Base-by-base conservation (phyloP, 2,329 filamentous ascomycete genomes). In the Chaetothyriales sp. region DNA sequence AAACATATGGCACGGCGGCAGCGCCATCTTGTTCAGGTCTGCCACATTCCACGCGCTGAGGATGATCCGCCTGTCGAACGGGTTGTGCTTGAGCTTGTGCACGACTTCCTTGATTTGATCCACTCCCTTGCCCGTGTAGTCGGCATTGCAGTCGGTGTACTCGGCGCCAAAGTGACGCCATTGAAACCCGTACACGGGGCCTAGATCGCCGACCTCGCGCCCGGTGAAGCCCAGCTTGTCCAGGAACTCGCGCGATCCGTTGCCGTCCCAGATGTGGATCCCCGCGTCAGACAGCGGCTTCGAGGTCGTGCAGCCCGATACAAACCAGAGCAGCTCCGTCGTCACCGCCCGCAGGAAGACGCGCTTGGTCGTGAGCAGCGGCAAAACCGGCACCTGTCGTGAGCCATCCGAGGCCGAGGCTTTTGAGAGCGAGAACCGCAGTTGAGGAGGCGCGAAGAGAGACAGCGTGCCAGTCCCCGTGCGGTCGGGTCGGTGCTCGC, bases 251-350 rank as follows among this genome's bases (percentile, higher is more conserved):
- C 92, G 86, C 46, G 83, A 89, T 44, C 90, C 92, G 66, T 98
- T 98, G 62, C 89, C 90, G 66, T 98, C 92, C 92, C 92, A 98
- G 66, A 98, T 98, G 70, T 94, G 94, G 63, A 98, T 82, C 28
- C 89, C 88, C 1, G 83, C 81, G 10, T 82, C 81, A 54, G 80
- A 83, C 2, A 98, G 81, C 0, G 88, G 74, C 3, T 80, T 70
- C 1, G 87, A 89, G 0, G 86, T 88, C 2, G 92, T 98, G 63
- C 74, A 80, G 63, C 88, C 92, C 45, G 81, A 78, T 60, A 98
- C 77, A 70, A 98, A 98, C 92, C 92, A 98, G 55, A 98, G 82
- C 1, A 98, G 82, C 69, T 98, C 92, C 58, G 83, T 86, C 56
- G 97, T 76, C 48, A 98, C 85, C 62, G 89, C 90, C 55, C 86